A percentile compares a stretch with the other conserved stretches of the same genome.
phyloP scores from a whole-genome alignment of 495 filamentous ascomycete genomes.

The Penicillium goetzii region DNA sequence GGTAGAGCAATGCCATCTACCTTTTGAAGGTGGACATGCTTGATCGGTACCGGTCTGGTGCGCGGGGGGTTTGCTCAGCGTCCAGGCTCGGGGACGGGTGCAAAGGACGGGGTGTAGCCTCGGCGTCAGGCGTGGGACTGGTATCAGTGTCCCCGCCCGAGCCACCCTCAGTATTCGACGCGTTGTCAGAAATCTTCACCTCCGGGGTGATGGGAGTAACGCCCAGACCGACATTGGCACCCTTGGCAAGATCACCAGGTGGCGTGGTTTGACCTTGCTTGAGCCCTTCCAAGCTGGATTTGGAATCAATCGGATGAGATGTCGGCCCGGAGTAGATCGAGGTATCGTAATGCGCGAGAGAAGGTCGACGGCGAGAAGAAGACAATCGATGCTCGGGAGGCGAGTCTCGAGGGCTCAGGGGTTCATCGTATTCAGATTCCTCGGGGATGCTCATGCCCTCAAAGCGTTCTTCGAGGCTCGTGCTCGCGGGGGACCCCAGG shows the following conservation, averaged over 20 bases:
- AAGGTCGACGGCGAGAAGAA: slow-evolving; percentile 27
- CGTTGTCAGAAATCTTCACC: slow-evolving; percentile 25
- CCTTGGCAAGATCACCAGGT: slow-evolving; percentile 28
- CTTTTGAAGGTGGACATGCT: slow-evolving; percentile 21
- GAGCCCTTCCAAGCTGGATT: slow-evolving; percentile 6
- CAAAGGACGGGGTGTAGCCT: slow-evolving; percentile 45
- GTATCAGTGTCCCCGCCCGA: slow-evolving; percentile 32
- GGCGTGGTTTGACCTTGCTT: slow-evolving; percentile 43
- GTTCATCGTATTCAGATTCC: slow-evolving; percentile 39
- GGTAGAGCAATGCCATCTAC: slow-evolving; percentile 6
- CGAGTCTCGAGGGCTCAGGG: slow-evolving; percentile 32
- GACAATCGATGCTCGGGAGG: slow-evolving; percentile 20
- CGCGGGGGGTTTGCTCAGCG: slow-evolving; percentile 73
- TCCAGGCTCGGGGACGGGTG: slow-evolving; percentile 39
- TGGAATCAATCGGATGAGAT: slow-evolving; percentile 11
- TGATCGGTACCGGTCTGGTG: slow-evolving; percentile 72
- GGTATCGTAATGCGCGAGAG: slow-evolving; percentile 29
- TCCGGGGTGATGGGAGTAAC: slow-evolving; percentile 37
- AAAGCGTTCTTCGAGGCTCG: slow-evolving; percentile 40
- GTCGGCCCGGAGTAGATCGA: slow-evolving; percentile 31
- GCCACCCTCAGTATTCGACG: slow-evolving; percentile 14
- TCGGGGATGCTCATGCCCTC: slow-evolving; percentile 47
- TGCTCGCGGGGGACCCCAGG: slow-evolving; percentile 32
- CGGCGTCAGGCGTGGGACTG: slow-evolving; percentile 37
- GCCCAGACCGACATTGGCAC: neutral